These are phyloP conservation scores for Nitzschia sp. DNA, from an alignment of 108 stramenopile species.

Conservation along the genomic window DNA sequence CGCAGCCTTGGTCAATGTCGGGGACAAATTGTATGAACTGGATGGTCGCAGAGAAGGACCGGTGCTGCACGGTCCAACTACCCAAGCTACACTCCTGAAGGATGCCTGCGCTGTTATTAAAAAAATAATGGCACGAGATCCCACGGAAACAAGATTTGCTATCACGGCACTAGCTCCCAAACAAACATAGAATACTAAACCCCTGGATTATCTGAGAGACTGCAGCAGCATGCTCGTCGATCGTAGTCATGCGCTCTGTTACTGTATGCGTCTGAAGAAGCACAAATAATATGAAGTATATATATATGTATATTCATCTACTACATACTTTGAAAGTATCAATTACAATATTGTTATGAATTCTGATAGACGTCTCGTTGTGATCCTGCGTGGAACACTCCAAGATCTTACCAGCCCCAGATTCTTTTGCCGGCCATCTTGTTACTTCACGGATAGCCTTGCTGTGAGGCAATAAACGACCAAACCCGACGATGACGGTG, in stretches of 20 bases:
- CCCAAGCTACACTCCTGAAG: constrained; percentile 36
- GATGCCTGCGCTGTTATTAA: constrained; percentile 56
- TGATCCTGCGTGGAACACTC: too few species aligned
- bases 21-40: constrained; percentile 81
- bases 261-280: too few species aligned
- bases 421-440: too few species aligned
- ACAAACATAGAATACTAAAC: not conserved
- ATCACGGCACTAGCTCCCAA: constrained; percentile 71
- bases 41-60: constrained; percentile 90
- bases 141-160: constrained; percentile 66
- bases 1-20: constrained; percentile 72
- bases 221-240: too few species aligned
- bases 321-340: too few species aligned
- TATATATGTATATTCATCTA: too few species aligned
- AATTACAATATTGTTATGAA: too few species aligned
- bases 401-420: too few species aligned
- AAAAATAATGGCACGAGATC: constrained; percentile 63
- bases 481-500: not conserved
- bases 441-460: not conserved
- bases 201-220: too few species aligned
- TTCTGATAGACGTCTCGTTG: too few species aligned
- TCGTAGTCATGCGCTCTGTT: too few species aligned
- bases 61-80: constrained; percentile 60
- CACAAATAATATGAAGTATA: too few species aligned
- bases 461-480: not conserved